Conservation (phyloP, 1,284 basidiomycete species). For the Moesziomyces antarcticus region DNA sequence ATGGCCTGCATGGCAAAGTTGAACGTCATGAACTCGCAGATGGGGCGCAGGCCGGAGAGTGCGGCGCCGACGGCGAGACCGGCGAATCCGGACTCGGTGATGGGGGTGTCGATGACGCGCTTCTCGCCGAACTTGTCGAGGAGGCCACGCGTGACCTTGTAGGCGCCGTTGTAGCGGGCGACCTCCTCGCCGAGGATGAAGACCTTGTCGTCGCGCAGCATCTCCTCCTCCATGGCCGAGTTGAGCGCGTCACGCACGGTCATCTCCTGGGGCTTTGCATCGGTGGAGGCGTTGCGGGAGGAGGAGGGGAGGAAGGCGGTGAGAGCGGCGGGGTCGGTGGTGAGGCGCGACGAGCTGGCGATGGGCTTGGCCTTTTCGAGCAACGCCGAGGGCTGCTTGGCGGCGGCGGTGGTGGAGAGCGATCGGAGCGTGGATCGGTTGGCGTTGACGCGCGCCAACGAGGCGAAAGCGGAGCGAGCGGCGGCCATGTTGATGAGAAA, state of each 20-base stretch:
- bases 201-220: constrained; percentile 93
- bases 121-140: constrained; percentile 99
- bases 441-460: constrained; percentile 42
- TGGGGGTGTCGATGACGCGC: constrained; percentile 88
- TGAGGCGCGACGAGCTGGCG: constrained; percentile 47
- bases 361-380: constrained; percentile 31
- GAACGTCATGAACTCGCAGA: constrained; percentile 99
- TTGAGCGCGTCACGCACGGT: constrained; percentile 98
- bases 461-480: constrained; percentile 48
- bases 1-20: constrained; percentile 77
- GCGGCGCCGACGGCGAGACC: constrained; percentile 96
- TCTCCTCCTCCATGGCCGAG: constrained; percentile 99
- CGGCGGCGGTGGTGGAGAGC: constrained; percentile 32
- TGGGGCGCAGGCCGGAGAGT: constrained; percentile 89
- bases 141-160: constrained; percentile 87
- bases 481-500: constrained; percentile 28
- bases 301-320: constrained; percentile 46
- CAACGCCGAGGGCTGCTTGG: constrained; percentile 47
- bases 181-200: constrained; percentile 99
- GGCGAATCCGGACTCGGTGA: constrained; percentile 98
- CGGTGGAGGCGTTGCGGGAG: constrained; percentile 53
- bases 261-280: constrained; percentile 75
- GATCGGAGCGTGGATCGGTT: constrained; percentile 35
- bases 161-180: constrained; percentile 98
- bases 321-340: constrained; percentile 45